Evolutionary conservation across 2,329 filamentous ascomycete genomes (phyloP).

Genomic region (Exophiala mesophila): DNA sequence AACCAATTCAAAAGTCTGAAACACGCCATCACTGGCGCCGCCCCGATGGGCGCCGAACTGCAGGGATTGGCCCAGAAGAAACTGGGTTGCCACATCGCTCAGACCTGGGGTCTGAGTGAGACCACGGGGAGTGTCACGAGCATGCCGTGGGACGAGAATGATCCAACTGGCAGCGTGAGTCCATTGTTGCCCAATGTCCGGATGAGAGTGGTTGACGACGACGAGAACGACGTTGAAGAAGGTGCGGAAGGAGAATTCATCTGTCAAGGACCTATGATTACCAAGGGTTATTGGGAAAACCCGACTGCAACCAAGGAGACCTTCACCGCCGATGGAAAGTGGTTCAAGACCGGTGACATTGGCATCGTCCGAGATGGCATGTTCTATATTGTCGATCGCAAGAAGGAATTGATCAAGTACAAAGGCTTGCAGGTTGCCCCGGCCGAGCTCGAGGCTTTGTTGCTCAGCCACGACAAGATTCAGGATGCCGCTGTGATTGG

Average conservation of each 20-base stretch:
- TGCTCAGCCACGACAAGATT: constrained; percentile 39
- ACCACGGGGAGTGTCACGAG: constrained; percentile 24
- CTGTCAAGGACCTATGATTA: constrained; percentile 53
- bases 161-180: constrained; percentile 20
- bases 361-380: constrained; percentile 73
- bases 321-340: constrained; percentile 56
- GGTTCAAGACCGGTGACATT: constrained; percentile 86
- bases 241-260: constrained; percentile 56
- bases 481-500: constrained; percentile 46
- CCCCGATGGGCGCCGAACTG: constrained; percentile 52
- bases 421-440: constrained; percentile 50
- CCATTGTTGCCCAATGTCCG: constrained; percentile 20
- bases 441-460: constrained; percentile 44
- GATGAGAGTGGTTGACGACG: constrained; percentile 25
- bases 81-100: constrained; percentile 34
- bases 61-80: constrained; percentile 50
- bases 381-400: constrained; percentile 83
- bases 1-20: constrained; percentile 51
- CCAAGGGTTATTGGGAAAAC: constrained; percentile 31
- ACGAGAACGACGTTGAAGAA: constrained; percentile 23
- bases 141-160: constrained; percentile 23
- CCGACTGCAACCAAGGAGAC: constrained; percentile 21
- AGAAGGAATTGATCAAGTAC: constrained; percentile 57
- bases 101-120: constrained; percentile 25
- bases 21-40: constrained; percentile 50